Percentiles rank a stretch among this genome's conserved stretches.
These are phyloP conservation scores for Ustilago esculenta DNA, from an alignment of 1,284 basidiomycete genomes.

Conservation along the genomic window DNA sequence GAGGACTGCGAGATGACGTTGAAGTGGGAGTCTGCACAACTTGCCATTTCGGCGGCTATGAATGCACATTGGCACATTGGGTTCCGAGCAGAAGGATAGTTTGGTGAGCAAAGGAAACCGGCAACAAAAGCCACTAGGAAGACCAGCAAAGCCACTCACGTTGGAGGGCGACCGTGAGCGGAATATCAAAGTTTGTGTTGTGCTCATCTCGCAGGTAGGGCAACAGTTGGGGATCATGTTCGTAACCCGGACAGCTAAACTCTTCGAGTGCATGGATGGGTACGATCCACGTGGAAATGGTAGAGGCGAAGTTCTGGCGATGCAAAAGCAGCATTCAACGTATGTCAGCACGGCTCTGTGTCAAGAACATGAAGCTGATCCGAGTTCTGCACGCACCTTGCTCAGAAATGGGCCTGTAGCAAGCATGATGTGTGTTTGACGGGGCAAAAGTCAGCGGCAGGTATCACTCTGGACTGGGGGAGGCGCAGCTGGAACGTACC, in stretches of 20 bases:
- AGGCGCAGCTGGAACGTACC: conserved; percentile 2
- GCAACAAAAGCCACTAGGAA: not conserved
- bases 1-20: conserved; percentile 11
- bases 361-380: too few species aligned
- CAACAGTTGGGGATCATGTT: conserved; percentile 28
- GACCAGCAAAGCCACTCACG: conserved; percentile 3
- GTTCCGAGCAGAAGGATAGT: too few species aligned
- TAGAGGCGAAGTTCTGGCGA: conserved; percentile 42
- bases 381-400: conserved; percentile 30
- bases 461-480: too few species aligned
- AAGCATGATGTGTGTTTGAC: not conserved
- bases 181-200: conserved; percentile 37
- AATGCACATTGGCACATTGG: too few species aligned
- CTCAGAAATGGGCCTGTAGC: conserved; percentile 29
- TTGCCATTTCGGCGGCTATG: not conserved
- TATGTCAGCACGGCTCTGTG: too few species aligned
- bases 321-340: not conserved
- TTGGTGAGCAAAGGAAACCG: not conserved
- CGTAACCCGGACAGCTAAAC: conserved; percentile 21
- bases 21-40: not conserved
- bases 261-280: conserved; percentile 32
- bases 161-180: conserved; percentile 18
- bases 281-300: conserved; percentile 48
- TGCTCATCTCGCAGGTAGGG: conserved; percentile 28
- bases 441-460: too few species aligned